Base-by-base conservation (phyloP, 768 basidiomycete genomes). In the Sporobolomyces roseus region DNA sequence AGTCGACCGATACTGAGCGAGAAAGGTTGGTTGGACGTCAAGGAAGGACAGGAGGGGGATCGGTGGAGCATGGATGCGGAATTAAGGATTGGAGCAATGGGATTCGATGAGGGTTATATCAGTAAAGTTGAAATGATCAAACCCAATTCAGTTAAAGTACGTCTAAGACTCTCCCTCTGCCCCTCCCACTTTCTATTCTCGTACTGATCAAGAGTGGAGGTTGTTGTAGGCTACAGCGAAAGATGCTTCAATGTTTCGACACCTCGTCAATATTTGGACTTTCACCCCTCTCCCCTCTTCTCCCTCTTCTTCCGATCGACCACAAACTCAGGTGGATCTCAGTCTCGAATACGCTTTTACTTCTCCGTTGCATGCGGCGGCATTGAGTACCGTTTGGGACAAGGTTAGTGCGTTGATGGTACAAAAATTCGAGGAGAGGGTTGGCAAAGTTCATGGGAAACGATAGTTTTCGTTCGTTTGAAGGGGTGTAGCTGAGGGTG, bases 331-430 rank as follows among this genome's bases (percentile, higher is more conserved):
- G 17, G 87, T 97, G 55, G 88, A 87, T 19, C 83, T 96, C 61
- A 88, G 93, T 71, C 82, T 99, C 41, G 83, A 83, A 1, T 99
- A 89, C 78, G 85, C 88, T 30, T 98, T 98, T 77, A 84, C 88
- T 52, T 93, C 86, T 75, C 93, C 92, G 0, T 74, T 93, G 35
- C 87, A 97, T 77, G 88, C 90, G 3, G 83, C 86, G 7, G 83
- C 93, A n/a, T 89, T 90, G 6, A 83, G 87, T 27, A 81, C 86
- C 4, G 92, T 97, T 77, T 90, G 97, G 77, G 88, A 88, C 13
- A 86, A 89, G 76, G 87, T 96, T 7, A 89, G 90, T 4, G 85
- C 85, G 73, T 83, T 88, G 79, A 97, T 96, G 91, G 87, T 97
- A 29, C 81, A 87, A 61, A 93, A 93, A 1, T 99, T 99, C 74